A percentile compares a stretch with the other conserved stretches of the same genome.
Evolutionary conservation across 306 rosid genomes (phyloP).

Genomic region (Casuarina equisetifolia): DNA sequence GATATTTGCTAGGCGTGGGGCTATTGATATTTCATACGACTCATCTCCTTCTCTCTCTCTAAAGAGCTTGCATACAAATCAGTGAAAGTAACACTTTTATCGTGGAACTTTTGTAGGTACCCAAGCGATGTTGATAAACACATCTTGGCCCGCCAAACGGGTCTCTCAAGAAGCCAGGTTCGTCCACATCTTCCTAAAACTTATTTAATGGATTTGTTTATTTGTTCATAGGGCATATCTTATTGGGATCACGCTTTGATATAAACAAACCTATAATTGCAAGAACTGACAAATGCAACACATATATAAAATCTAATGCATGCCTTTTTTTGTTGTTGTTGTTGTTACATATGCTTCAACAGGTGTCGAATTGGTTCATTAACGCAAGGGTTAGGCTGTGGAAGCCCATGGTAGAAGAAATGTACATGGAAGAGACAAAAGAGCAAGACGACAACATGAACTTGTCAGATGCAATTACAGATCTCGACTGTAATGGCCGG

Average conservation of each 20-base stretch:
- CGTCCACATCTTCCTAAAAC: conserved; percentile 31
- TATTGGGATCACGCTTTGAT: conserved; percentile 16
- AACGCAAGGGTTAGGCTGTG: conserved; percentile 95
- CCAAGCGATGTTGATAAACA: conserved; percentile 98
- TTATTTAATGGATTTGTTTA: conserved; percentile 5
- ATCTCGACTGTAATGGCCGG: conserved; percentile 27
- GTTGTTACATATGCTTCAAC: conserved; percentile 24
- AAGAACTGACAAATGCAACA: background rate
- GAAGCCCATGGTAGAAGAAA: conserved; percentile 99
- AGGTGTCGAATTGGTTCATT: conserved; percentile 98
- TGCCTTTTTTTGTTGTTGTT: conserved; percentile 1
- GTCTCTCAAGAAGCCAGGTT: conserved; percentile 99
- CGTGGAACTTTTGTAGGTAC: conserved; percentile 56
- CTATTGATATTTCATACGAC: conserved; percentile 35
- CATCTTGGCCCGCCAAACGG: conserved; percentile 94
- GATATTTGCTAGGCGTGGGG: conserved; percentile 26
- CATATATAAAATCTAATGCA: background rate
- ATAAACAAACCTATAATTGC: background rate
- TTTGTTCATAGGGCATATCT: conserved; percentile 28
- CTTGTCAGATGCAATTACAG: conserved; percentile 48
- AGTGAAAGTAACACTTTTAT: conserved; percentile 7
- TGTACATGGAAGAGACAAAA: conserved; percentile 82
- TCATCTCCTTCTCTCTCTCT: conserved; percentile 14
- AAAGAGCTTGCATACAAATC: conserved; percentile 3
- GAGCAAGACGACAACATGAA: conserved; percentile 47